Conservation (phyloP, 345 rosid species). For the Aurinia saxatilis region DNA sequence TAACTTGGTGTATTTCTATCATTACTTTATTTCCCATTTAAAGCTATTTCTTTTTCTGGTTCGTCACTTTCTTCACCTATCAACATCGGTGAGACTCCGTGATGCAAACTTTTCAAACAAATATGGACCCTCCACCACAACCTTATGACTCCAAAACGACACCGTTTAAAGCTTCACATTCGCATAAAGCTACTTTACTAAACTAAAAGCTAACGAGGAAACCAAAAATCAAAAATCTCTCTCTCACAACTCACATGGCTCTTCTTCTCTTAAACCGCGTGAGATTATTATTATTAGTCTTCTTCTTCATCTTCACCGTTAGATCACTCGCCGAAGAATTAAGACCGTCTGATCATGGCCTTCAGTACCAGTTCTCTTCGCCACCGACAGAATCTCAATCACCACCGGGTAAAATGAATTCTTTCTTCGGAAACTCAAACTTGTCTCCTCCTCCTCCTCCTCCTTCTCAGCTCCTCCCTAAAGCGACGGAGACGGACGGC, state of each 20-base stretch:
- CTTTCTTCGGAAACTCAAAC: conserved; percentile 38
- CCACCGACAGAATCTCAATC: conserved; percentile 26
- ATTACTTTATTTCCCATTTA: background rate
- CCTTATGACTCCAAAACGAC: background rate
- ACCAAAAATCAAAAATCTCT: background rate
- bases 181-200: background rate
- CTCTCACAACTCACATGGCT: conserved; percentile 21
- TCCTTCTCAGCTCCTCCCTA: conserved; percentile 37
- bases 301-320: conserved; percentile 12
- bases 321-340: conserved; percentile 30
- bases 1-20: background rate
- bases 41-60: background rate
- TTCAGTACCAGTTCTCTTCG: conserved; percentile 40
- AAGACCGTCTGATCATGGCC: conserved; percentile 66
- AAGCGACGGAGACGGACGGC: conserved; percentile 24
- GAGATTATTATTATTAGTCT: background rate
- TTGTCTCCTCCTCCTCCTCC: conserved; percentile 17
- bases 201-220: background rate
- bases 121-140: background rate
- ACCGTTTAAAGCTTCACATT: background rate
- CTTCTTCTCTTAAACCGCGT: conserved; percentile 22
- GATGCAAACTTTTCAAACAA: background rate
- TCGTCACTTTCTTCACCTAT: background rate
- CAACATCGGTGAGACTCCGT: conserved; percentile 12
- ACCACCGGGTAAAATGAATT: conserved; percentile 36